A percentile compares a stretch with the other conserved stretches of the same genome.
These are phyloP conservation scores for Thelonectria rubi DNA, from an alignment of 2,329 filamentous ascomycete genomes.

Conservation along the genomic window DNA sequence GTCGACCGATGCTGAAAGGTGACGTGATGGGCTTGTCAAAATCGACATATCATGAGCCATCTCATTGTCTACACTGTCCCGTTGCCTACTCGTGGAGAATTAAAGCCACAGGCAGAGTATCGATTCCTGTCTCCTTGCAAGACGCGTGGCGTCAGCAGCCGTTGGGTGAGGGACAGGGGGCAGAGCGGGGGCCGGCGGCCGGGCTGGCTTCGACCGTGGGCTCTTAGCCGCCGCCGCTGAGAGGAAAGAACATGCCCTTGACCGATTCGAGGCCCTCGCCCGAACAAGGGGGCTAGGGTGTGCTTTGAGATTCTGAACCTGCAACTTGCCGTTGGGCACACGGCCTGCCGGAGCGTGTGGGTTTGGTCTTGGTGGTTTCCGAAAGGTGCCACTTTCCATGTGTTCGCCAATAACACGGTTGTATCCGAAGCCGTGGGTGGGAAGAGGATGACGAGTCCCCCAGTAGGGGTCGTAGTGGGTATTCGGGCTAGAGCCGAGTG, in stretches of 20 bases:
- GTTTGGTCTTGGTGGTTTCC: conserved; percentile 39
- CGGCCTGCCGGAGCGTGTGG: conserved; percentile 36
- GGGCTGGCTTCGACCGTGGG: conserved; percentile 28
- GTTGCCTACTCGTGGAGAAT: conserved; percentile 40
- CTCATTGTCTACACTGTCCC: conserved; percentile 19
- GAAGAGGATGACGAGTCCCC: conserved; percentile 46
- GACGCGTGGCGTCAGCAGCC: conserved; percentile 44
- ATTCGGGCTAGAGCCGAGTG: conserved; percentile 52
- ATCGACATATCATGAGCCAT: conserved; percentile 15
- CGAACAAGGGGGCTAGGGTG: conserved; percentile 40
- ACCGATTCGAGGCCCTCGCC: conserved; percentile 44
- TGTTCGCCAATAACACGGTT: conserved; percentile 48
- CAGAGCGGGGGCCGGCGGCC: conserved; percentile 29
- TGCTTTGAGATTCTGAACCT: conserved; percentile 36
- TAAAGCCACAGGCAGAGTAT: conserved; percentile 28
- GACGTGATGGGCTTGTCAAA: conserved; percentile 31
- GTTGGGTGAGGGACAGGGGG: conserved; percentile 36
- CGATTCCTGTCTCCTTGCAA: conserved; percentile 39
- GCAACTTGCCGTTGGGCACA: conserved; percentile 42
- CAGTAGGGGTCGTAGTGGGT: conserved; percentile 46
- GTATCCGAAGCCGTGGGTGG: conserved; percentile 45
- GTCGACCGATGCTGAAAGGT: conserved; percentile 7
- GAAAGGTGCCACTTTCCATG: conserved; percentile 41
- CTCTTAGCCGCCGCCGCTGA: conserved; percentile 27
- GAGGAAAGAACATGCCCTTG: conserved; percentile 35